phyloP scores from a whole-genome alignment of 164 flowering plant genomes.

The Tetrastigma voinierianum region DNA sequence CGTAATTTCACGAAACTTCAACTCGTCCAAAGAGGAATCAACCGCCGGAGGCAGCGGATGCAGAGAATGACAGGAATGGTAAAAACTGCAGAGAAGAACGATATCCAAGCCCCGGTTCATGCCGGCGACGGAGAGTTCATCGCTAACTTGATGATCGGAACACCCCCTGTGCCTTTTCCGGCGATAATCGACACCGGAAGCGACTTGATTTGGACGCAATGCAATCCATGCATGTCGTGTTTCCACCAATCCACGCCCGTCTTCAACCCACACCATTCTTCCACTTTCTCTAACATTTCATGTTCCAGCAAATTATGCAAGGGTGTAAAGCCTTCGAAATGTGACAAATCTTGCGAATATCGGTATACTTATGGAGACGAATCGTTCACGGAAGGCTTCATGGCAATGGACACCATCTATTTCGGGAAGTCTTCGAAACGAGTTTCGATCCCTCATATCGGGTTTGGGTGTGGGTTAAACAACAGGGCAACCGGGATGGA shows the following conservation, averaged over 20 bases:
- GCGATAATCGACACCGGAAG: conserved; percentile 3
- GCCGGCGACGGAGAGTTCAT: too few species aligned
- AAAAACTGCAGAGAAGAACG: too few species aligned
- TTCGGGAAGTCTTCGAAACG: too few species aligned
- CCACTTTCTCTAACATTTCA: conserved; percentile 4
- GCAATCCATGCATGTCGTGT: conserved; percentile 11
- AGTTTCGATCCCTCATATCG: not conserved
- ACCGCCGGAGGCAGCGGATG: too few species aligned
- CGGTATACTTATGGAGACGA: not conserved
- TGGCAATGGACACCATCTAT: too few species aligned
- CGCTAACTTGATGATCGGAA: too few species aligned
- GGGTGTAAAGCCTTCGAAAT: not conserved
- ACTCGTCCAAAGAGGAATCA: too few species aligned
- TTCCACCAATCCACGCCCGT: conserved; percentile 3
- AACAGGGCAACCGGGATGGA: conserved; percentile 4
- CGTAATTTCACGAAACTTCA: too few species aligned
- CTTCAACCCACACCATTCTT: conserved; percentile 6
- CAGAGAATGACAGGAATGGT: too few species aligned
- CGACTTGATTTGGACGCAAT: conserved; percentile 14
- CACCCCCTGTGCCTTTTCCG: too few species aligned
- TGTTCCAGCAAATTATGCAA: conserved; percentile 5
- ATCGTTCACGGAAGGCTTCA: not conserved
- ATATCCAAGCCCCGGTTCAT: too few species aligned
- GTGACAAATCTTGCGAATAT: too few species aligned
- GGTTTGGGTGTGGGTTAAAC: conserved; percentile 12